Percentiles rank a stretch among this genome's conserved stretches.
Evolutionary conservation across 805 yeast species (phyloP).

Genomic region (Ogataea minuta): DNA sequence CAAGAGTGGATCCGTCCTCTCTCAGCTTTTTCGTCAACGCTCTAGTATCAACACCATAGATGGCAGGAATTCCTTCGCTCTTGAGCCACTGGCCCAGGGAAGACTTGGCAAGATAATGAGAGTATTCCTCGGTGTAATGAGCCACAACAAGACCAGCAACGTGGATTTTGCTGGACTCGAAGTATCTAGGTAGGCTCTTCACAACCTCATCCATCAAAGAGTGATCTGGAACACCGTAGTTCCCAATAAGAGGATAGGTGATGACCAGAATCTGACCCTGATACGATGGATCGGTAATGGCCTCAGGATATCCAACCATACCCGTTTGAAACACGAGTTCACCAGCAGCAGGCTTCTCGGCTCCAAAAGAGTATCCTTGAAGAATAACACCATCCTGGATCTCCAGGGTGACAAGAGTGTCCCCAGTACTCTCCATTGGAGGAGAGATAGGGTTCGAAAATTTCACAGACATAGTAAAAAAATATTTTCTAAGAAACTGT

Average conservation of each 20-base stretch:
- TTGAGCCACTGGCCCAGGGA: slow-evolving; percentile 93
- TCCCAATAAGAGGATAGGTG: slow-evolving; percentile 96
- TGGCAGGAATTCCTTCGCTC: slow-evolving; percentile 89
- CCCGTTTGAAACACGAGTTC: slow-evolving; percentile 99
- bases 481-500: slow-evolving; percentile 2
- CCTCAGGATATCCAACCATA: slow-evolving; percentile 99
- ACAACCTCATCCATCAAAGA: slow-evolving; percentile 69
- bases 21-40: slow-evolving; percentile 90
- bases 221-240: slow-evolving; percentile 98
- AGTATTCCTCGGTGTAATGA: slow-evolving; percentile 92
- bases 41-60: slow-evolving; percentile 97
- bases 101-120: slow-evolving; percentile 90
- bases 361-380: slow-evolving; percentile 97
- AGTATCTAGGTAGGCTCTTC: slow-evolving; percentile 80
- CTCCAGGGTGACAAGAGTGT: slow-evolving; percentile 83
- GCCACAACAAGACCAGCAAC: slow-evolving; percentile 97
- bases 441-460: slow-evolving; percentile 87
- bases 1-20: slow-evolving; percentile 88
- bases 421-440: slow-evolving; percentile 80
- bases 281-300: slow-evolving; percentile 97
- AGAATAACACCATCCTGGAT: slow-evolving; percentile 81
- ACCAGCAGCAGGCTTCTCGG: slow-evolving; percentile 85
- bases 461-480: slow-evolving; percentile 35
- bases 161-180: slow-evolving; percentile 90
- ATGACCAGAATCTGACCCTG: slow-evolving; percentile 96